Evolutionary conservation across 768 basidiomycete genomes (phyloP).

Genomic region (Suillus paluster): DNA sequence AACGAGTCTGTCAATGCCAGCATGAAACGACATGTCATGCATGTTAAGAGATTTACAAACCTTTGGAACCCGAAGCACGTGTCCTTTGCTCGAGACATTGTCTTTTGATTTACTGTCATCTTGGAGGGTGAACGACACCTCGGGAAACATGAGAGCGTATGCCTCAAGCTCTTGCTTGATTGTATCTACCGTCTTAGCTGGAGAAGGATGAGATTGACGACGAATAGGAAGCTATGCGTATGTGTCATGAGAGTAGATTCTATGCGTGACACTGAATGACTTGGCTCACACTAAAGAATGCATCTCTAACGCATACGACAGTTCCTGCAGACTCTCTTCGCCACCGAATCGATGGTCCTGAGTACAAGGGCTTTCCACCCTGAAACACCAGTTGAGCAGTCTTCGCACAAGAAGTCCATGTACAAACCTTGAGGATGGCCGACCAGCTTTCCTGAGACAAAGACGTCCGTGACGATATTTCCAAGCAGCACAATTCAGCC

Average conservation of each 20-base stretch:
- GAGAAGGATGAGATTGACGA: slow-evolving; percentile 67
- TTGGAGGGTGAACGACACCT: slow-evolving; percentile 71
- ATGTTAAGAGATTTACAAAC: slow-evolving; percentile 41
- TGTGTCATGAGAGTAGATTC: slow-evolving; percentile 11
- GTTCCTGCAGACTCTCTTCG: slow-evolving; percentile 77
- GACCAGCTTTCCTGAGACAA: slow-evolving; percentile 71
- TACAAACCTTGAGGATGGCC: slow-evolving; percentile 73
- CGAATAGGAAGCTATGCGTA: slow-evolving; percentile 74
- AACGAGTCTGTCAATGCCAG: slow-evolving; percentile 53
- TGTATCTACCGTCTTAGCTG: slow-evolving; percentile 62
- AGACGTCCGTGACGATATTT: slow-evolving; percentile 78
- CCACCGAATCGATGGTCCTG: slow-evolving; percentile 77
- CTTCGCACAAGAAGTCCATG: slow-evolving; percentile 5
- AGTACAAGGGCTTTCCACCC: slow-evolving; percentile 70
- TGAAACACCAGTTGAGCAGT: slow-evolving; percentile 30
- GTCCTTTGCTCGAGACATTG: slow-evolving; percentile 39
- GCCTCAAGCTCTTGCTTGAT: slow-evolving; percentile 75
- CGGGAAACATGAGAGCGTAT: slow-evolving; percentile 73
- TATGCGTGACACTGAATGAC: slow-evolving; percentile 7
- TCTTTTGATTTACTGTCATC: slow-evolving; percentile 48
- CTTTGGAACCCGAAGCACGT: slow-evolving; percentile 66
- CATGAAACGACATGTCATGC: not conserved
- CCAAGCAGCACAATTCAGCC: slow-evolving; percentile 77
- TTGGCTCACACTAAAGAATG: slow-evolving; percentile 80
- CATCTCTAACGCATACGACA: slow-evolving; percentile 81